Conservation (phyloP, 306 rosid genomes). For the Dryas alaskensis region DNA sequence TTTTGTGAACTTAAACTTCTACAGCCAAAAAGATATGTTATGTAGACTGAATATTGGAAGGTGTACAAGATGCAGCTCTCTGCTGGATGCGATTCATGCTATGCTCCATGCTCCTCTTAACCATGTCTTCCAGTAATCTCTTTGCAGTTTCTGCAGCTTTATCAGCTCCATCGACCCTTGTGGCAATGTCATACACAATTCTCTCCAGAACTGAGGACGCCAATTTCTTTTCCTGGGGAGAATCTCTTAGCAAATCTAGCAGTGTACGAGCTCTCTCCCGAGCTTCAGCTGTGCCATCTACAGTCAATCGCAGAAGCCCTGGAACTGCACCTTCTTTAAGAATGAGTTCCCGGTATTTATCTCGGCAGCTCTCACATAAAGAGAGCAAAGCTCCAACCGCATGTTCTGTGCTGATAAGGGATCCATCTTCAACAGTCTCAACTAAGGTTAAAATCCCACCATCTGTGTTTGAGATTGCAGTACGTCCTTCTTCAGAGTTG, state of each 20-base stretch:
- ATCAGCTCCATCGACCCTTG: constrained; percentile 68
- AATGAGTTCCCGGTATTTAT: constrained; percentile 74
- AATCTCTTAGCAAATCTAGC: constrained; percentile 78
- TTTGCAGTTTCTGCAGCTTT: constrained; percentile 83
- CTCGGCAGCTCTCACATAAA: constrained; percentile 66
- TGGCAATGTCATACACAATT: constrained; percentile 72
- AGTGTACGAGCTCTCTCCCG: constrained; percentile 66
- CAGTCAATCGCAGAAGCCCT: constrained; percentile 75
- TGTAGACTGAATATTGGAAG: constrained; percentile 42
- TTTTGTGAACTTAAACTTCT: neutral
- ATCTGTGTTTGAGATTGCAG: constrained; percentile 54
- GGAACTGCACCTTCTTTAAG: constrained; percentile 90
- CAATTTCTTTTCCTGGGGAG: constrained; percentile 59
- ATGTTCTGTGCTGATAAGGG: constrained; percentile 75
- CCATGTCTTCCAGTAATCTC: constrained; percentile 70
- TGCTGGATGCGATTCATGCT: constrained; percentile 53
- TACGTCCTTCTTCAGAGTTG: constrained; percentile 62
- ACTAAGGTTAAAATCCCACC: constrained; percentile 77
- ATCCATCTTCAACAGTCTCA: constrained; percentile 88
- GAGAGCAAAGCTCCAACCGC: constrained; percentile 74
- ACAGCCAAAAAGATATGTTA: constrained; percentile 19
- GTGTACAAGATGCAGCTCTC: constrained; percentile 52
- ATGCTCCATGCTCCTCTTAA: constrained; percentile 71
- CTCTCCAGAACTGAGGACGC: constrained; percentile 64
- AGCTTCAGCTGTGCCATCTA: constrained; percentile 74